Percentiles rank a stretch among this genome's conserved stretches.
These are phyloP conservation scores for Actinomucor elegans DNA, from an alignment of 371 early-diverging fungal genomes.

Conservation along the genomic window DNA sequence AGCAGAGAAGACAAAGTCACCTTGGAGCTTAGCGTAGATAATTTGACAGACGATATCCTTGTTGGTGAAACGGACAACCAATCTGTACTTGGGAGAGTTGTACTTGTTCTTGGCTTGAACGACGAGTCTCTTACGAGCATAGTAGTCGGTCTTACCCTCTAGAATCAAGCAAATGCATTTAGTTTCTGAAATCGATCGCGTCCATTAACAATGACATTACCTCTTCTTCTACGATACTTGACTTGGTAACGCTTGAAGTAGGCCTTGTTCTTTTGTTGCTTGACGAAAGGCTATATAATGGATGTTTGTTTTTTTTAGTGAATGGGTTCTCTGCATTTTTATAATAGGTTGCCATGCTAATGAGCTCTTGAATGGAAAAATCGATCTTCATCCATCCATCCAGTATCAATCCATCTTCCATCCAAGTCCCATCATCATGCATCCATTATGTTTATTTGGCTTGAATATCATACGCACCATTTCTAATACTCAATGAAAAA, in stretches of 20 bases:
- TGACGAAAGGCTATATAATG: constrained; percentile 40
- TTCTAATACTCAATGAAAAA: constrained; percentile 10
- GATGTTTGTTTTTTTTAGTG: not conserved
- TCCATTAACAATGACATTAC: constrained; percentile 51
- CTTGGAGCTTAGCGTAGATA: constrained; percentile 97
- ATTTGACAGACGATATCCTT: constrained; percentile 97
- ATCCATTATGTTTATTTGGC: not conserved
- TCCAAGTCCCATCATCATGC: no score
- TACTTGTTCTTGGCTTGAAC: constrained; percentile 99
- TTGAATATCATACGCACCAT: not conserved
- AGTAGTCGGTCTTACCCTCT: constrained; percentile 99
- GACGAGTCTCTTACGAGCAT: constrained; percentile 97
- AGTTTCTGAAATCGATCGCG: not conserved
- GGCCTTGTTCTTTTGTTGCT: constrained; percentile 65
- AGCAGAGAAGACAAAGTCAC: constrained; percentile 96
- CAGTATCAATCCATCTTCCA: not conserved
- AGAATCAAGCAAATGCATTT: not conserved
- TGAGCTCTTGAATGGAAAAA: not conserved
- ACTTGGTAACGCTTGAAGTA: constrained; percentile 99
- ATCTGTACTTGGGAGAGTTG: constrained; percentile 99
- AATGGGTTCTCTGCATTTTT: no score
- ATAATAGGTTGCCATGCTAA: no score
- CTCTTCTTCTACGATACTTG: constrained; percentile 98
- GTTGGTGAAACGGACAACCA: constrained; percentile 99
- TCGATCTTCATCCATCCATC: constrained; percentile 1